These are phyloP conservation scores for Apophysomyces elegans DNA, from an alignment of 371 early-diverging fungal genomes.

Conservation along the genomic window DNA sequence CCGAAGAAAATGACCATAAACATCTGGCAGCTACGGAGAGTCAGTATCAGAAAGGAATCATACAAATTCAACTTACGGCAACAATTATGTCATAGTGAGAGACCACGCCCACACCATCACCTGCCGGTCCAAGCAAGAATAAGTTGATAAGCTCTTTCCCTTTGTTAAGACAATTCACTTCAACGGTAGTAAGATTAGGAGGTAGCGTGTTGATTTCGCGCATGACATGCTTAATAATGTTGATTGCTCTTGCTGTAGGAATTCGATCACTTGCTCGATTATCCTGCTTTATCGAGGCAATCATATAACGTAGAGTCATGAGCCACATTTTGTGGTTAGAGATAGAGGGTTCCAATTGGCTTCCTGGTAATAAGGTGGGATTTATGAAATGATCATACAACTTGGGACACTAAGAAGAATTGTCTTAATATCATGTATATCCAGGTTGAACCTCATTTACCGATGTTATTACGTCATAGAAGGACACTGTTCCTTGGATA, in stretches of 20 bases:
- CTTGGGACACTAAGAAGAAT: constrained; percentile 42
- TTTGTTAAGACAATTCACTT: constrained; percentile 49
- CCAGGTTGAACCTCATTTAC: constrained; percentile 25
- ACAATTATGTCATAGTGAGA: constrained; percentile 58
- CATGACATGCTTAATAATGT: constrained; percentile 53
- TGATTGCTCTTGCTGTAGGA: constrained; percentile 49
- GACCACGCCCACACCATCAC: constrained; percentile 54
- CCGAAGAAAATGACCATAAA: constrained; percentile 51
- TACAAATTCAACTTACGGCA: constrained; percentile 30
- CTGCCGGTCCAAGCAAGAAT: constrained; percentile 43
- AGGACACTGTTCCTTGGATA: constrained; percentile 34
- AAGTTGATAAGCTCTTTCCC: constrained; percentile 54
- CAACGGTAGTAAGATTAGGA: constrained; percentile 34
- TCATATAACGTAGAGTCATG: constrained; percentile 47
- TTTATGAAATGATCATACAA: constrained; percentile 52
- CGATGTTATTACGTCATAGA: constrained; percentile 49
- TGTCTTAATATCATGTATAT: background rate
- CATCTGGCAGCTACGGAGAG: constrained; percentile 44
- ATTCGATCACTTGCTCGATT: constrained; percentile 43
- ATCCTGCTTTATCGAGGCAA: constrained; percentile 42
- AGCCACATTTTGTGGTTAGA: constrained; percentile 47
- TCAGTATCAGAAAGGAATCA: background rate
- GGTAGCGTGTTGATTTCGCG: constrained; percentile 54
- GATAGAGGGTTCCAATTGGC: constrained; percentile 39
- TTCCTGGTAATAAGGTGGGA: constrained; percentile 22